Evolutionary conservation across 1,139 yeast species (phyloP).

Genomic region (Pichia sp.): DNA sequence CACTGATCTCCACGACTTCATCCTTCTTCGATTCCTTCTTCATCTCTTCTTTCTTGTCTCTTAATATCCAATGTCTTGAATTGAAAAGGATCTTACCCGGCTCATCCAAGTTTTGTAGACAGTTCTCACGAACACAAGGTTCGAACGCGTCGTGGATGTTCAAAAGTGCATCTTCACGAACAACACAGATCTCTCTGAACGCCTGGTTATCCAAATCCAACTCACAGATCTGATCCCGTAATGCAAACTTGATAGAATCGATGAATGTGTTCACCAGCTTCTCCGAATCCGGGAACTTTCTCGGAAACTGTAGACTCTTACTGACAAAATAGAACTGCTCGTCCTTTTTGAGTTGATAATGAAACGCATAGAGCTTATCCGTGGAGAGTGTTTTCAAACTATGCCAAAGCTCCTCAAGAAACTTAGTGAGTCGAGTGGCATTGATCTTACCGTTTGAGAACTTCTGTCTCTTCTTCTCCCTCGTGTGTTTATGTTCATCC

Average conservation of each 20-base stretch:
- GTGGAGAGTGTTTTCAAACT: constrained; percentile 6
- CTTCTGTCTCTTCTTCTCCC: neutral
- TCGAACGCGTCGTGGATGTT: constrained; percentile 35
- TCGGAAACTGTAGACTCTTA: constrained; percentile 7
- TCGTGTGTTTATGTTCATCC: neutral
- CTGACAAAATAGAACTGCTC: constrained; percentile 26
- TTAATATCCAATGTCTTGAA: constrained; percentile 22
- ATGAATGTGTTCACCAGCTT: constrained; percentile 14
- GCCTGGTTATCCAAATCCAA: constrained; percentile 27
- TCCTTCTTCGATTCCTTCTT: constrained; percentile 1
- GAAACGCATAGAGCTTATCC: constrained; percentile 18
- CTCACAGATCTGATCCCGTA: constrained; percentile 23
- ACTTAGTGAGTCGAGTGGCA: constrained; percentile 11
- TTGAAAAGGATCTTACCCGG: constrained; percentile 35
- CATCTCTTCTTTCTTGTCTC: constrained; percentile 1
- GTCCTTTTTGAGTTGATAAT: constrained; percentile 22
- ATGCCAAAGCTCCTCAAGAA: constrained; percentile 26
- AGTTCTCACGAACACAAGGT: constrained; percentile 39
- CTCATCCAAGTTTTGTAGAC: constrained; percentile 37
- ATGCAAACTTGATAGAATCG: constrained; percentile 14
- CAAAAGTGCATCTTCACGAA: constrained; percentile 18
- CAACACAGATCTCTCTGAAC: constrained; percentile 31
- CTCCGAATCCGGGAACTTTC: constrained; percentile 7
- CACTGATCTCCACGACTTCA: neutral
- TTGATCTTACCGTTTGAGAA: constrained; percentile 5